Evolutionary conservation across 2,329 filamentous ascomycete species (phyloP), one percentile per base, ranked within the genome.

Genomic region (Thelonectria discophora): DNA sequence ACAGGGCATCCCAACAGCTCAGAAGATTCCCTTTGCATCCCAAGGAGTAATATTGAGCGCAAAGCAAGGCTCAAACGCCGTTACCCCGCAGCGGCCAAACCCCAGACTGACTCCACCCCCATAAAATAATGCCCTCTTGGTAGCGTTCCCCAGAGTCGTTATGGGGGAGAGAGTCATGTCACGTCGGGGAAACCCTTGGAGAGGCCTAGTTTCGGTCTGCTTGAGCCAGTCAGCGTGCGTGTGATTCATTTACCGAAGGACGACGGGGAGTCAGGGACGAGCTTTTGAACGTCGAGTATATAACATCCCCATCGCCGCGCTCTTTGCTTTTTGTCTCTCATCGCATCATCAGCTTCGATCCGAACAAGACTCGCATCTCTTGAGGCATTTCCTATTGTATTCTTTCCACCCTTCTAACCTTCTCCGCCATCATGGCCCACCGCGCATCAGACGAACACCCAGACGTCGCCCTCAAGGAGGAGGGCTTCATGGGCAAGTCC

Each of bases 11-110:
- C 46, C 40, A n/a, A 1, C 7, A 12, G 37, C 58, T 56, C 57
- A 52, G 15, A 18, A 47, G 46, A 45, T 65, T 53, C 63, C 60
- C 42, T 55, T 55, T 60, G 40, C 50, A 56, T 50, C 55, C 46
- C 48, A 48, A n/a, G 17, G 37, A 53, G 63, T 53, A 65, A 65
- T 58, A 63, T 63, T 63, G 47, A 56, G 53, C 63, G 60, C 53
- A 48, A 15, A 37, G 30, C 20, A 39, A 24, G 7, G 24, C 27
- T 27, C 42, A 20, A 34, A 34, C 60, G 37, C 42, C 51, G 34
- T 42, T 65, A 63, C 63, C 60, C 60, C 60, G 63, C 63, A 65
- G 40, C 60, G n/a, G 55, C 62, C 60, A 11, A 60, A 50, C 63
- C 52, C 63, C 63, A 54, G 60, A 58, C 27, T 45, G 57, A 58